Percentiles rank a stretch among this genome's conserved stretches.
Evolutionary conservation across 2,329 filamentous ascomycete species (phyloP).

Genomic region (Claviceps pazoutovae): DNA sequence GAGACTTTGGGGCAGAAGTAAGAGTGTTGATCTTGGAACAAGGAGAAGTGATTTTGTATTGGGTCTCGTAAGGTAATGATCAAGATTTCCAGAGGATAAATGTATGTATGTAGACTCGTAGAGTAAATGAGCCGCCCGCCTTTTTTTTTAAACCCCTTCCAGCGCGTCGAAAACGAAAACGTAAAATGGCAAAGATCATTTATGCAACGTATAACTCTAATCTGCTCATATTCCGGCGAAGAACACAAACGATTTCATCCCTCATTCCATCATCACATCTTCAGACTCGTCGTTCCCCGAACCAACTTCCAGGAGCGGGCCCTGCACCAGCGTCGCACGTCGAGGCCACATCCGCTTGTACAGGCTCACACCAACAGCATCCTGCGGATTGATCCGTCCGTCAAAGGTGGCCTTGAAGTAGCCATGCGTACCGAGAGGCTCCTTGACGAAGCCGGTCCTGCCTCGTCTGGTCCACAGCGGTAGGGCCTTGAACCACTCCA

Average conservation of each 20-base stretch:
- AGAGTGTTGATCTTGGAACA: not conserved
- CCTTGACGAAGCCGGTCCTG: constrained; percentile 82
- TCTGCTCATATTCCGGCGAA: too few species aligned
- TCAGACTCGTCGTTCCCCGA: constrained; percentile 8
- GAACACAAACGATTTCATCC: not conserved
- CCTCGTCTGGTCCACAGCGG: constrained; percentile 89
- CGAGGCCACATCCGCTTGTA: constrained; percentile 81
- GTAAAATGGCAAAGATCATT: too few species aligned
- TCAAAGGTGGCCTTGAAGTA: constrained; percentile 99
- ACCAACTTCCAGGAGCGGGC: constrained; percentile 26
- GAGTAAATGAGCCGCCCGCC: too few species aligned
- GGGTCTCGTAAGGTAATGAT: not conserved
- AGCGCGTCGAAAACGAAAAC: too few species aligned
- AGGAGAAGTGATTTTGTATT: not conserved
- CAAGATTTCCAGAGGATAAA: not conserved
- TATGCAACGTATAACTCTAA: too few species aligned
- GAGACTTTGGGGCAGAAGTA: constrained; percentile 25
- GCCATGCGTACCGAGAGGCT: constrained; percentile 89
- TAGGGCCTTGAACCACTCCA: constrained; percentile 94
- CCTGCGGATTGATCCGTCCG: constrained; percentile 86
- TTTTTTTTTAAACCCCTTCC: too few species aligned
- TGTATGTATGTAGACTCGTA: too few species aligned
- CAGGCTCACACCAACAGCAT: constrained; percentile 79
- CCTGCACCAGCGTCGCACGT: constrained; percentile 37
- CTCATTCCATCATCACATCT: constrained; percentile 23